These are phyloP conservation scores for Eucalyptus cloeziana DNA, from an alignment of 345 rosid genomes.

Conservation along the genomic window DNA sequence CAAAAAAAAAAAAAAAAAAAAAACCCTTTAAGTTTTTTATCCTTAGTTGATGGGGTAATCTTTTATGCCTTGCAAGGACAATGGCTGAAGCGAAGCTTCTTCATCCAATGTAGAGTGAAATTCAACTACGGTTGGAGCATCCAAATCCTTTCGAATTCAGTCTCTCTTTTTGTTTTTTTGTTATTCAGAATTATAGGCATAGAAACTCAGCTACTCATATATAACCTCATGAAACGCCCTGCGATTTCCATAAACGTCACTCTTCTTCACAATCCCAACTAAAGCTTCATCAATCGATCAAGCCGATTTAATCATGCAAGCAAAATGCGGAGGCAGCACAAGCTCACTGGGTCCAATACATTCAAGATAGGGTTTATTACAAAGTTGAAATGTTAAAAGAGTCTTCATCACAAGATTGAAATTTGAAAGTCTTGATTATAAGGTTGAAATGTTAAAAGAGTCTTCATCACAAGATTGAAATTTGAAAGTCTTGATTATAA, in stretches of 20 bases:
- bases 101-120: accelerated
- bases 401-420: not conserved
- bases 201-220: not conserved
- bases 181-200: accelerated
- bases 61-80: not conserved
- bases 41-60: not conserved
- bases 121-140: not conserved
- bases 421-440: too few species aligned
- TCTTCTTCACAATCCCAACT: not conserved
- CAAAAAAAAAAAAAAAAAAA: too few species aligned
- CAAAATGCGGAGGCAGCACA: not conserved
- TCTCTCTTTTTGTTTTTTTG: accelerated
- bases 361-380: not conserved
- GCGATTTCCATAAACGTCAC: accelerated
- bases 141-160: accelerated
- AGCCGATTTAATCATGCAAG: not conserved
- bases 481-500: too few species aligned
- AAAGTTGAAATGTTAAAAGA: not conserved
- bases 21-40: not conserved
- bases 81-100: not conserved
- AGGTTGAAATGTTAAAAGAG: too few species aligned
- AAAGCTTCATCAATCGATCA: not conserved
- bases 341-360: not conserved
- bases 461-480: not conserved
- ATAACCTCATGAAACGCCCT: accelerated